A percentile compares a stretch with the other conserved stretches of the same genome.
These are phyloP conservation scores for Laguncularia racemosa DNA, from an alignment of 345 rosid species.

Conservation along the genomic window DNA sequence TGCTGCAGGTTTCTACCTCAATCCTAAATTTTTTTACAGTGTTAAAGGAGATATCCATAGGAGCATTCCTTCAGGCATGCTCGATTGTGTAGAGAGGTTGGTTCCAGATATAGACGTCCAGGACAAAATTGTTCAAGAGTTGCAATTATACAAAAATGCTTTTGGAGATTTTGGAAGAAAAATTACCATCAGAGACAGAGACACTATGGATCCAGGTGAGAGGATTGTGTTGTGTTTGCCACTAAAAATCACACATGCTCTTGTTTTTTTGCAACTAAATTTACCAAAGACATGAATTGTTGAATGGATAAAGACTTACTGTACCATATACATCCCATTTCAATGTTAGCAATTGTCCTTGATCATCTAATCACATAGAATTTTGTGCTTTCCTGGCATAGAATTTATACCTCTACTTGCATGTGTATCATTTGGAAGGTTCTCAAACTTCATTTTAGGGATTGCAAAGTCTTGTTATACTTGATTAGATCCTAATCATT, in stretches of 20 bases:
- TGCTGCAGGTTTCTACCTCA: slow-evolving; percentile 76
- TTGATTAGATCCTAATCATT: background rate
- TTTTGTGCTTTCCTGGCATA: too few species aligned
- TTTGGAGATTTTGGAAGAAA: slow-evolving; percentile 74
- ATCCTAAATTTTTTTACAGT: slow-evolving; percentile 72
- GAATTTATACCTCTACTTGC: too few species aligned
- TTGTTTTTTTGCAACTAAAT: background rate
- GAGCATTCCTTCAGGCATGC: slow-evolving; percentile 46
- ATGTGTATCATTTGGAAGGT: background rate
- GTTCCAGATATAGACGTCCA: slow-evolving; percentile 56
- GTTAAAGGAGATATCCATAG: slow-evolving; percentile 48
- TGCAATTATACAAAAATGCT: slow-evolving; percentile 56
- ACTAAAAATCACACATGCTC: slow-evolving; percentile 9
- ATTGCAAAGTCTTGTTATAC: background rate
- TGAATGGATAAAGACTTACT: background rate
- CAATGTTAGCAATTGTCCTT: too few species aligned
- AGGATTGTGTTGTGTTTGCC: background rate
- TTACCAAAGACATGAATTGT: background rate
- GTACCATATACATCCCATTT: too few species aligned
- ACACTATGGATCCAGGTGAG: slow-evolving; percentile 67
- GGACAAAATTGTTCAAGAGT: slow-evolving; percentile 55
- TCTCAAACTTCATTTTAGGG: background rate
- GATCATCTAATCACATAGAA: too few species aligned
- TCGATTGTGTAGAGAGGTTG: slow-evolving; percentile 75
- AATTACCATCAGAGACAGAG: slow-evolving; percentile 70